Conservation (phyloP, 768 basidiomycete species). For the Serendipita sp. region DNA sequence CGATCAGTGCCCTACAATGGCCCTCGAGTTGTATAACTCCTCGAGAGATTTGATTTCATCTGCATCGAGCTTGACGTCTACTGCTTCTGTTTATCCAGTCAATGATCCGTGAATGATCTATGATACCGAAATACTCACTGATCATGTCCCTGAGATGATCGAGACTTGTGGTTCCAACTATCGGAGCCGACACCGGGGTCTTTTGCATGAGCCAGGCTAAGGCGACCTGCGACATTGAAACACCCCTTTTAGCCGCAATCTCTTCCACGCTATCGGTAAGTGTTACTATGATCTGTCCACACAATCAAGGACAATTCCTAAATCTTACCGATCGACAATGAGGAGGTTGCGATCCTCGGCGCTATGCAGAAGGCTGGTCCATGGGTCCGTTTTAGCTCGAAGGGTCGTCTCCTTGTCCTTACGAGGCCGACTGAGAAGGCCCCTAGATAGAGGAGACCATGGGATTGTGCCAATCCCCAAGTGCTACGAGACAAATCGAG, state of each 20-base stretch:
- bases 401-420: conserved; percentile 5
- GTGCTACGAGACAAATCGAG: conserved; percentile 15
- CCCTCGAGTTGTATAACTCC: conserved; percentile 34
- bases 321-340: not conserved
- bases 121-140: conserved; percentile 20
- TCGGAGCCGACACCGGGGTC: conserved; percentile 26
- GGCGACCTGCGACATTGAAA: conserved; percentile 30
- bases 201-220: conserved; percentile 26
- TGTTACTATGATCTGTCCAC: conserved; percentile 1
- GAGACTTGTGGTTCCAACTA: conserved; percentile 31
- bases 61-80: conserved; percentile 32
- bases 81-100: conserved; percentile 20
- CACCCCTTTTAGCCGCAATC: conserved; percentile 22
- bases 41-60: conserved; percentile 44
- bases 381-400: not conserved
- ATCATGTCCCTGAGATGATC: conserved; percentile 35
- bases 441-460: conserved; percentile 29
- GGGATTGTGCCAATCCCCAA: conserved; percentile 32
- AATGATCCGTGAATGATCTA: not conserved
- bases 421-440: conserved; percentile 22
- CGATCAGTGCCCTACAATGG: conserved; percentile 28
- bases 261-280: conserved; percentile 24
- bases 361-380: not conserved
- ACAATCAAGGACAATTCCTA: not conserved
- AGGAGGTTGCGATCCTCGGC: not conserved